Evolutionary conservation across 192 early-diverging fungal species (phyloP), one percentile per base, ranked within the genome.

Genomic region (Radiomyces spectabilis): DNA sequence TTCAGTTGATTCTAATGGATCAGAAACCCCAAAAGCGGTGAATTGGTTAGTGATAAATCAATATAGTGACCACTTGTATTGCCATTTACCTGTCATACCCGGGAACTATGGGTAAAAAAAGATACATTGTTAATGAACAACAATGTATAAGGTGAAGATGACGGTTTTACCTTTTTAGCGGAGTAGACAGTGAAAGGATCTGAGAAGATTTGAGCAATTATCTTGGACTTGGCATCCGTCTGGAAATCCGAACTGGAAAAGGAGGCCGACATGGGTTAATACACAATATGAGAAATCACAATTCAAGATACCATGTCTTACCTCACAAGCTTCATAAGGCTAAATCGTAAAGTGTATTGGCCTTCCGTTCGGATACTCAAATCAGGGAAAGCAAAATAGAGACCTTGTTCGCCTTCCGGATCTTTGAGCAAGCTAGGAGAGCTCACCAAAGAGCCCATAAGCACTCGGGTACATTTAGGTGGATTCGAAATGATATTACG

Each of bases 331-430:
- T 83, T 83, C 66, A 89, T 80, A 12, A 89, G 61, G 33, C 72
- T 75, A 53, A 89, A 87, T 24, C 78, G 80, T 29, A 89, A 59
- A 0, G 76, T 76, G 41, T 89, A 89, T 16, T 78, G 75, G 0
- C 87, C 87, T 30, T 85, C 84, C 1, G 83, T 83, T 4, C 85
- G 73, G 27, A 89, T 86, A 26, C 82, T 84, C 33, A 89, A 59
- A 51, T 89, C 85, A 4, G 87, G 84, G 57, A 87, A 89, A 34
- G 82, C 83, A 75, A 89, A 89, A 59, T 82, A 89, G 47, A 82
- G 81, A 1, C 87, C 85, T 6, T 71, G 72, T 54, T 81, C 72
- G 27, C 82, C 82, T 13, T 73, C 41, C 4, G 68, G 58, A 43
- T 81, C 76, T 22, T 71, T 73, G 29, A 84, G 46, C 19, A 77